Percentiles rank a stretch among this genome's conserved stretches.
Conservation (phyloP, 345 rosid species). For the Syzygium aqueum region DNA sequence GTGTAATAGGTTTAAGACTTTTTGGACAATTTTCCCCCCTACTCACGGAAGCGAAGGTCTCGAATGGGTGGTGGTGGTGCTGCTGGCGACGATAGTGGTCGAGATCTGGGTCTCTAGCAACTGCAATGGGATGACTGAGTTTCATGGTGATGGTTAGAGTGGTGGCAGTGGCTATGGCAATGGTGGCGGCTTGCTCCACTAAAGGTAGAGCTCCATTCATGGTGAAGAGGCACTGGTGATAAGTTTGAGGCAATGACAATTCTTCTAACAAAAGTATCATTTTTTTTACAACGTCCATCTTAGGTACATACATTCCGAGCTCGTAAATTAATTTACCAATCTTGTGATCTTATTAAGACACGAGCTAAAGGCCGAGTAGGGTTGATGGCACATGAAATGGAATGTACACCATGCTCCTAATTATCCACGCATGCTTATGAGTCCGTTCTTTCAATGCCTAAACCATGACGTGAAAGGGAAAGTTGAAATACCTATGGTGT, state of each 20-base stretch:
- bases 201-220: not conserved
- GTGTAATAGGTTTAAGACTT: too few species aligned
- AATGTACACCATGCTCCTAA: not conserved
- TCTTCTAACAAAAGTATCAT: not conserved
- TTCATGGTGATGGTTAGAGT: too few species aligned
- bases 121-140: not conserved
- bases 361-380: not conserved
- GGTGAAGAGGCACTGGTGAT: not conserved
- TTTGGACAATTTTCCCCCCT: not conserved
- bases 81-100: not conserved
- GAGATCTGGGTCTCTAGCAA: not conserved
- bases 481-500: not conserved
- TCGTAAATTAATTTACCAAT: not conserved
- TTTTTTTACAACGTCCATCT: not conserved
- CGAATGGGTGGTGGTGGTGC: not conserved
- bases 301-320: not conserved
- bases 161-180: fast-evolving
- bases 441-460: not conserved
- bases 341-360: not conserved
- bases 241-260: not conserved
- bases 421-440: not conserved
- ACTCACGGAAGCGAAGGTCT: not conserved
- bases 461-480: not conserved
- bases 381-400: not conserved
- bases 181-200: fast-evolving